phyloP scores from a whole-genome alignment of 148 eudicot genomes.

The Simmondsia chinensis region DNA sequence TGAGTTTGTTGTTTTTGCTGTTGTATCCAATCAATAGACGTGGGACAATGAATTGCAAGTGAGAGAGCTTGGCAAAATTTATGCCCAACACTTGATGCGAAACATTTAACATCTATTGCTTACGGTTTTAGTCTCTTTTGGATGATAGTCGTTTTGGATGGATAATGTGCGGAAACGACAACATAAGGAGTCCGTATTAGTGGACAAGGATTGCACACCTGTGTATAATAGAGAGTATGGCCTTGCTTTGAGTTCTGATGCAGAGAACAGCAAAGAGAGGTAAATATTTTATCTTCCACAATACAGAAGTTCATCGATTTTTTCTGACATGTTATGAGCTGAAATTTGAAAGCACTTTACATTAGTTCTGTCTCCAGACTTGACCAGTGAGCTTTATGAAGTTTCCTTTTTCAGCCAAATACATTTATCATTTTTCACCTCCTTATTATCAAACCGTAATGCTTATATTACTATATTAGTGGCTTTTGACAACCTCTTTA shows the following conservation, averaged over 20 bases:
- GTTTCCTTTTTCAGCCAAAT: too few species aligned
- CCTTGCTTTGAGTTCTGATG: slow-evolving; percentile 24
- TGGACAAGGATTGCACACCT: slow-evolving; percentile 17
- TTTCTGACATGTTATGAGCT: neutral
- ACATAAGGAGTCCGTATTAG: slow-evolving; percentile 8
- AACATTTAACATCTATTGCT: neutral
- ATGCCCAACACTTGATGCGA: neutral
- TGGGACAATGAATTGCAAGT: neutral
- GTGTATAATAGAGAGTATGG: slow-evolving; percentile 33
- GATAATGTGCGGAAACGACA: slow-evolving; percentile 25
- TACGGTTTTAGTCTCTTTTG: neutral
- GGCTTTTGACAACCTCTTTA: too few species aligned
- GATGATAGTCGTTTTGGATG: slow-evolving; percentile 30
- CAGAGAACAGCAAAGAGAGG: slow-evolving; percentile 12
- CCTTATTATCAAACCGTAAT: too few species aligned
- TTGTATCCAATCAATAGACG: too few species aligned
- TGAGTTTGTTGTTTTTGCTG: too few species aligned
- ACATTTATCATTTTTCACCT: too few species aligned
- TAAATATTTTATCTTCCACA: slow-evolving; percentile 3
- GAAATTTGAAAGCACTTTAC: neutral
- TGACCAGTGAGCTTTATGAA: too few species aligned
- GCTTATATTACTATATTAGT: too few species aligned
- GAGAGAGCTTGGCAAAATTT: neutral
- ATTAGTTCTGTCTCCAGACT: too few species aligned
- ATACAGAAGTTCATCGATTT: neutral